Evolutionary conservation across 2,329 filamentous ascomycete genomes (phyloP), one percentile per base, ranked within the genome.

Genomic region (Botrytis hyacinthi): DNA sequence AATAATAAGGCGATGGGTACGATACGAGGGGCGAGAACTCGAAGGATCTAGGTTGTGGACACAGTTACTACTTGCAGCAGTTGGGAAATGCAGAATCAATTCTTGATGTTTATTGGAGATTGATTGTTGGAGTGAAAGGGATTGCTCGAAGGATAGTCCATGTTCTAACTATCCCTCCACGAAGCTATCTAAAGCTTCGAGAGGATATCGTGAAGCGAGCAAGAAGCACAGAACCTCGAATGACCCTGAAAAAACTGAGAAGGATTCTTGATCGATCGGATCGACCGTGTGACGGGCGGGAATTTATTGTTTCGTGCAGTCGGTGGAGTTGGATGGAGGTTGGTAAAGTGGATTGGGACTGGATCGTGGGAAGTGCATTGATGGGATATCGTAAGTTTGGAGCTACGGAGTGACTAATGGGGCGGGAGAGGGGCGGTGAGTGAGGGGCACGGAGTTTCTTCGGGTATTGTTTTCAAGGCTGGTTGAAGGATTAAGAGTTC

Each of bases 261-360:
- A 46, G 22, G 14, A 29, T 51, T 29, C 66, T 67, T 68, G 46
- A 68, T 68, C 35, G 46, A 68, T 68, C 66, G 66, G 66, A 68
- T 68, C 66, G 48, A 54, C 48, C n/a, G 16, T 68, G 26, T 54
- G 35, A 68, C 10, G 48, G 48, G 48, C 35, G 66, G 66, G n/a
- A 57, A 57, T 42, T 57, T 42, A 57, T 32, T 69, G 48, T 69
- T 57, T 69, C 48, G 37, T 69, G 35, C 48, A 69, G 66, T 37
- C 35, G 48, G 66, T 42, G 35, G 66, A 32, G 9, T 22, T 57
- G 37, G 18, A n/a, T 57, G 35, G 48, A 69, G 35, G 37, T 29
- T 12, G 54, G 40, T 69, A 44, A 42, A 57, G 37, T 57, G 48
- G 63, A 67, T 32, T n/a, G 32, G 32, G 18, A 20, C 29, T 57